Conservation (phyloP, 495 filamentous ascomycete species). For the Tetracladium marchalianum region DNA sequence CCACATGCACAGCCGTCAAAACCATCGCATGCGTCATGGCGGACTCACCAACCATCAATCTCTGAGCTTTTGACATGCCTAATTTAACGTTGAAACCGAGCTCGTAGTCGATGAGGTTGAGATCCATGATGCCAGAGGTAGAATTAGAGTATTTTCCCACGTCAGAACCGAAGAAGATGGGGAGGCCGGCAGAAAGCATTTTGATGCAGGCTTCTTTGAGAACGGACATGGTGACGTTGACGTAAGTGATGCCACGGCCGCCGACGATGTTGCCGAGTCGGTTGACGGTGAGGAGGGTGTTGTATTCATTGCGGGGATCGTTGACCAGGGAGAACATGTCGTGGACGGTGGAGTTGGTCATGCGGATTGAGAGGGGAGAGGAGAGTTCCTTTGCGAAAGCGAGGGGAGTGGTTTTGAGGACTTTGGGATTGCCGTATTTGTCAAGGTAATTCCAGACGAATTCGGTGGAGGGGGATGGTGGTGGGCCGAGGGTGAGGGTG, state of each 20-base stretch:
- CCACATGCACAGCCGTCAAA: slow-evolving; percentile 68
- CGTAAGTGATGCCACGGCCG: slow-evolving; percentile 60
- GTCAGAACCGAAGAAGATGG: slow-evolving; percentile 83
- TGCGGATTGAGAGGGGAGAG: slow-evolving; percentile 25
- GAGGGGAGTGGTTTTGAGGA: slow-evolving; percentile 49
- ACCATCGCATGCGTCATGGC: slow-evolving; percentile 91
- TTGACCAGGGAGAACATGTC: slow-evolving; percentile 70
- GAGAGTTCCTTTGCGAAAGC: slow-evolving; percentile 55
- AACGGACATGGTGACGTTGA: slow-evolving; percentile 66
- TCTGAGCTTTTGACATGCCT: slow-evolving; percentile 61
- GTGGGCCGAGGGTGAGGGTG: slow-evolving; percentile 67
- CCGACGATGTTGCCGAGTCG: slow-evolving; percentile 71
- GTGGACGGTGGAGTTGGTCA: slow-evolving; percentile 42
- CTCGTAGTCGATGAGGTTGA: slow-evolving; percentile 58
- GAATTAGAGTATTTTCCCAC: slow-evolving; percentile 70
- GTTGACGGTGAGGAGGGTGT: slow-evolving; percentile 60
- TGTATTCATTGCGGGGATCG: slow-evolving; percentile 68
- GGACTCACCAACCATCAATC: slow-evolving; percentile 60
- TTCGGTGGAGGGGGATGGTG: slow-evolving; percentile 51
- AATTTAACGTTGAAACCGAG: slow-evolving; percentile 69
- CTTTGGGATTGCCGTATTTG: slow-evolving; percentile 48
- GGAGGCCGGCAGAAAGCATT: slow-evolving; percentile 65
- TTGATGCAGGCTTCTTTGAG: slow-evolving; percentile 64
- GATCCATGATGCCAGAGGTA: slow-evolving; percentile 64
- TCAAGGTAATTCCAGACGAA: slow-evolving; percentile 76